Evolutionary conservation across 495 filamentous ascomycete species (phyloP), one percentile per base, ranked within the genome.

Genomic region (Immersiella caudata): DNA sequence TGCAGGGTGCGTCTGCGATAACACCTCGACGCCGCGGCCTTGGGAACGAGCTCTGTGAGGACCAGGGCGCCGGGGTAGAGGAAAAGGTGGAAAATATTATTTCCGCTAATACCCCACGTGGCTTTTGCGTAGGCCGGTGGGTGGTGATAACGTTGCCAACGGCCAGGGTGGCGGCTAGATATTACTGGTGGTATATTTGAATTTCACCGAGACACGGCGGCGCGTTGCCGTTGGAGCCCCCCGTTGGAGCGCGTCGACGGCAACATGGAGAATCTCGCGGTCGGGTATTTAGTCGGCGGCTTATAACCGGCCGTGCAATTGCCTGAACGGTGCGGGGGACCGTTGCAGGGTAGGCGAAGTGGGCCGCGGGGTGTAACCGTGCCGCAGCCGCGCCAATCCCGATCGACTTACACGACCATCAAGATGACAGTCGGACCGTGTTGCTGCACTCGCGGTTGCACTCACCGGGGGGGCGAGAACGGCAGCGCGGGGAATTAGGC

Each of bases 401-500:
- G 52, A 55, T 55, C 16, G 52, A 55, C 22, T 61, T 2, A 61
- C 56, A 35, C 24, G 35, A 8, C 18, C 35, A 36, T 56, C 62
- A 65, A 25, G 25, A 56, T 40, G 21, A 9, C 51, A 54, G 62
- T 65, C 59, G 59, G 59, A 22, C 59, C 59, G 59, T 22, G 59
- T 61, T 61, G 59, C 59, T 61, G 59, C 59, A 61, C 59, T 22
- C 20, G 33, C 33, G 35, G 35, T 22, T 22, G n/a, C 20, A 22
- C 20, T 20, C 20, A 49, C 29, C 20, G 25, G 18, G 29, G n/a
- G 59, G 59, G n/a, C n/a, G 14, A 46, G 25, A 25, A 20, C 35
- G 33, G 20, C 20, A 22, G 24, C 29, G 25, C 35, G 20, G 59
- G 49, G 54, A 66, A 66, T 66, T 66, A 66, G 64, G 64, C 64